Evolutionary conservation across 1,139 yeast species (phyloP), one percentile per base, ranked within the genome.

Genomic region (Yamadazyma atlantica): DNA sequence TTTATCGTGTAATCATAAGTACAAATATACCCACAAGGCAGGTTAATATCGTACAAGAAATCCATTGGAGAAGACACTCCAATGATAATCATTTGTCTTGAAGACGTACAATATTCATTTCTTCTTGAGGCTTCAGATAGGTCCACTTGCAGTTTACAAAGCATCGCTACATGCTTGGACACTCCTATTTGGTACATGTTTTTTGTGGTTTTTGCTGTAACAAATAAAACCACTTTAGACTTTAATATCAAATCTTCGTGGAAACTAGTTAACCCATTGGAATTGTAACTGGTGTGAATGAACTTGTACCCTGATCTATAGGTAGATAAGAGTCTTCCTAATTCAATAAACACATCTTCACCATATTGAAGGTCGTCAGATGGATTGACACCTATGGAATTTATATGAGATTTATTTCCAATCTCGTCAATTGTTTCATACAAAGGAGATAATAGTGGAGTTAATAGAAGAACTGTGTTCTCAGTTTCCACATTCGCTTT

Each of bases 1-100:
- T 26, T 26, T 5, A 26, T 12, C 11, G 29, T 26, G 17, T 26
- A 26, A 16, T 26, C 29, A 11, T 26, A 26, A 14, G 29, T 26
- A 26, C 29, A 26, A 13, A 26, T 26, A 14, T 26, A 26, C 6
- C 29, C 29, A 26, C 29, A 26, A 26, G 29, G 29, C 29, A 26
- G 29, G 11, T 26, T 14, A 6, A 26, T 26, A 26, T 26, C 29
- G n/a, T 26, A 26, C 11, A 26, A 26, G 11, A 26, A 26, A 14
- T 26, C 29, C 29, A 26, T 26, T 26, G 29, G 29, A 4, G 29
- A 26, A 7, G 29, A 26, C 10, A 26, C 29, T 7, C 29, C 17
- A 6, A 26, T 26, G 4, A 26, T 26, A 4, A 26, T 26, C 29
- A 26, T 26, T 14, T 26, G 29, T 26, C 29, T 26, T 5, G 29